phyloP scores from a whole-genome alignment of 192 early-diverging fungal genomes.

The Entrophospora sp. region DNA sequence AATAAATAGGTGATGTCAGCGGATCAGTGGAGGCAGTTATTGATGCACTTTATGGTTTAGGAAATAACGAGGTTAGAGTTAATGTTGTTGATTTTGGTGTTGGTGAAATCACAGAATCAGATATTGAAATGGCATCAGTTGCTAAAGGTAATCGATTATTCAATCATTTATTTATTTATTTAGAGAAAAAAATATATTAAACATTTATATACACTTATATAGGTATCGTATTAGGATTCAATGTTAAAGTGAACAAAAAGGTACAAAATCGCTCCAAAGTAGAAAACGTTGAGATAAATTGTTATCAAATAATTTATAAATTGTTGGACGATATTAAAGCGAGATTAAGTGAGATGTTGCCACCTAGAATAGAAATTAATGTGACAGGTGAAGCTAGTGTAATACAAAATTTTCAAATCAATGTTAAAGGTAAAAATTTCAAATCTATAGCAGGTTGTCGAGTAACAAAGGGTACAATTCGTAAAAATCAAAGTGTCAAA shows the following conservation, averaged over 20 bases:
- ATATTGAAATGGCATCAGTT: slow-evolving; percentile 65
- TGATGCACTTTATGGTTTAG: slow-evolving; percentile 66
- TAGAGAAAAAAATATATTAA: neutral
- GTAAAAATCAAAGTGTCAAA: slow-evolving; percentile 48
- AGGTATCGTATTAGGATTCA: slow-evolving; percentile 78
- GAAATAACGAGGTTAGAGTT: slow-evolving; percentile 63
- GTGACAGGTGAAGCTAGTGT: slow-evolving; percentile 85
- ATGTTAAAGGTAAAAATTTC: slow-evolving; percentile 59
- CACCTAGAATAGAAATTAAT: slow-evolving; percentile 66
- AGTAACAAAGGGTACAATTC: slow-evolving; percentile 65
- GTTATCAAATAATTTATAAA: slow-evolving; percentile 84
- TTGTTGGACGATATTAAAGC: slow-evolving; percentile 87
- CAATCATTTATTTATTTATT: neutral
- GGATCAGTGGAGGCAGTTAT: slow-evolving; percentile 86
- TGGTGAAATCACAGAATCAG: slow-evolving; percentile 78
- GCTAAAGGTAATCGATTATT: slow-evolving; percentile 7
- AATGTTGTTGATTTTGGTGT: slow-evolving; percentile 74
- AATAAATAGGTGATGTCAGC: slow-evolving; percentile 68
- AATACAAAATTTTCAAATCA: slow-evolving; percentile 76
- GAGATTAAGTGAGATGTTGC: slow-evolving; percentile 61
- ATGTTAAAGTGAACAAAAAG: slow-evolving; percentile 76
- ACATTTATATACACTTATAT: neutral
- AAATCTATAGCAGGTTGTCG: slow-evolving; percentile 80
- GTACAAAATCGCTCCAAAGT: slow-evolving; percentile 49
- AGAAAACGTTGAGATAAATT: slow-evolving; percentile 54